Base-by-base conservation (phyloP, 257 asterid genomes). In the Vinca minor region DNA sequence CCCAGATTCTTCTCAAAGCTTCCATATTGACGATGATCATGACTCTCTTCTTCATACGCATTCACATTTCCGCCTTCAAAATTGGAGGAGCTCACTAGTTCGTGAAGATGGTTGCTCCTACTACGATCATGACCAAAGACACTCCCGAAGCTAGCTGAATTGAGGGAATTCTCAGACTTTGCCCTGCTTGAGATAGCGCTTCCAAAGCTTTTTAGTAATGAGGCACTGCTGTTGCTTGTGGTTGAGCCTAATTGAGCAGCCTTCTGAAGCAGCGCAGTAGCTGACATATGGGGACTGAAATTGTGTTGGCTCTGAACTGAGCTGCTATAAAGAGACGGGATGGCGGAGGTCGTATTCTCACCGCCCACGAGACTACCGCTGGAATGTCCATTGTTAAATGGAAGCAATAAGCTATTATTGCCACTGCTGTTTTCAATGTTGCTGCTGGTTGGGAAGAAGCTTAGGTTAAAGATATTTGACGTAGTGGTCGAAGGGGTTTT, bases 221-320 rank as follows among this genome's bases (percentile, higher is more conserved):
- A 70, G 15, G 69, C 72, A 25, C 44, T 35, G 31, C 44, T 35
- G 72, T 52, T 76, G 78, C 74, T 76, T 8, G 84, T 68, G 66
- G 73, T 67, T 2, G 95, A 83, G 53, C 96, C 94, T 60, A 86
- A 34, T 56, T 84, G 86, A 6, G 92, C 93, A 0, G 96, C 96
- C 65, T 86, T 83, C 28, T 89, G 96, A 50, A 89, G 95, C 5
- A 89, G 78, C 0, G 95, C 95, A 0, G 96, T 89, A 3, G 96
- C 96, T 0, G 96, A 89, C 93, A 86, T 79, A 57, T 85, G n/a
- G n/a, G n/a, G 88, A 14, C 79, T 39, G 6, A 69, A 28, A 38
- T 23, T 12, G 0, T 13, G 69, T 20, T 75, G 84, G 23, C 56
- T 64, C 63, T 73, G 38, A 7, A 73, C 73, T 4, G 88, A 65